A percentile compares a stretch with the other conserved stretches of the same genome.
phyloP scores from a whole-genome alignment of 805 yeast species.

The Suhomyces sp. region DNA sequence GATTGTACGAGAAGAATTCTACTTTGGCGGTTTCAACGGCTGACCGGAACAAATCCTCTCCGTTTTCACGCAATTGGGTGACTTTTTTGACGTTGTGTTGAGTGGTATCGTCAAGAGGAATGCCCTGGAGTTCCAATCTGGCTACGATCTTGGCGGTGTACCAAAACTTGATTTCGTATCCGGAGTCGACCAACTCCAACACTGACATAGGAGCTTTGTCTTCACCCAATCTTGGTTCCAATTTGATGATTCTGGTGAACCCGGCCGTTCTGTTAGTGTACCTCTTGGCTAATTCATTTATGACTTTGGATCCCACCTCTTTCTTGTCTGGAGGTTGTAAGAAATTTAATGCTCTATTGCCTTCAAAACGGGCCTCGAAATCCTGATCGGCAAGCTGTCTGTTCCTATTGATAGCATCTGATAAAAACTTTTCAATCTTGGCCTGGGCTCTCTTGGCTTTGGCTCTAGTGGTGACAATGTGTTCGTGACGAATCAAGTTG shows the following conservation, averaged over 20 bases:
- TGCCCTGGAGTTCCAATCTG: constrained; percentile 64
- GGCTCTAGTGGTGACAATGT: constrained; percentile 41
- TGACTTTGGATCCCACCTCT: constrained; percentile 50
- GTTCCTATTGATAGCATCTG: constrained; percentile 28
- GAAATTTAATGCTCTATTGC: constrained; percentile 18
- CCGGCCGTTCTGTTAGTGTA: constrained; percentile 70
- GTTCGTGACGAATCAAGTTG: constrained; percentile 42
- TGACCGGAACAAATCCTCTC: constrained; percentile 50
- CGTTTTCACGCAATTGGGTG: constrained; percentile 44
- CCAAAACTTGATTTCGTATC: constrained; percentile 68
- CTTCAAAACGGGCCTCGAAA: constrained; percentile 8
- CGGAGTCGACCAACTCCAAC: constrained; percentile 75
- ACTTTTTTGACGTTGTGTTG: constrained; percentile 54
- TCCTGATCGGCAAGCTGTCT: constrained; percentile 15
- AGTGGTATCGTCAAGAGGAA: constrained; percentile 50
- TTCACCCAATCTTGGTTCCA: constrained; percentile 79
- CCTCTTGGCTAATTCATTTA: constrained; percentile 61
- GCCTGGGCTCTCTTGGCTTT: constrained; percentile 45
- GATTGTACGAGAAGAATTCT: constrained; percentile 34
- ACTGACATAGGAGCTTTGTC: constrained; percentile 91
- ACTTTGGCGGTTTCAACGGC: constrained; percentile 54
- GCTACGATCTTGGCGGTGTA: constrained; percentile 80
- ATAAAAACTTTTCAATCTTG: constrained; percentile 37
- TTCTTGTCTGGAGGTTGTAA: constrained; percentile 26
- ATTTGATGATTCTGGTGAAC: constrained; percentile 75